Base-by-base conservation (phyloP, 805 yeast species). In the Candida sonorensis region DNA sequence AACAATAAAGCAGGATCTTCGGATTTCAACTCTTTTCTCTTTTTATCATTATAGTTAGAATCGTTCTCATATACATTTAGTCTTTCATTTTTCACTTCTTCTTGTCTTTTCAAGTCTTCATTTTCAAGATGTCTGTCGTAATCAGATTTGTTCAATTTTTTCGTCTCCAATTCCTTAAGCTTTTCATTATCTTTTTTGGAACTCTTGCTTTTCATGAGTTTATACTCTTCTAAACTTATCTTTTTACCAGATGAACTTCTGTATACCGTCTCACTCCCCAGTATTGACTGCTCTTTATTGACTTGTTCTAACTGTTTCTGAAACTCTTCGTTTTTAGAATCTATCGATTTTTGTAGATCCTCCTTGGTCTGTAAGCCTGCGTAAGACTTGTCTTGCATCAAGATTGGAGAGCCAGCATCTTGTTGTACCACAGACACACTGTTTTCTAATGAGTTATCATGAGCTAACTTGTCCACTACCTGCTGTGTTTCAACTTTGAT, bases 1-100 rank as follows among this genome's bases (percentile, higher is more conserved):
- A 77, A 79, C 10, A 63, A 46, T 2, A 66, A 51, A 17, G 81
- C 64, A 0, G 94, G 94, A 48, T 84, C 94, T 14, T 79, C 85
- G 21, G 64, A 64, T 10, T 50, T 46, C n/a, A 59, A 55, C 30
- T 52, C 50, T 5, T 38, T 33, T 33, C 55, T 59, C 41, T 57
- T 53, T 19, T 45, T 44, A 4, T 47, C 42, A 30, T 68, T 64
- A 23, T 62, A 47, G 21, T 57, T 64, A n/a, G 33, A 37, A 38
- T 69, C 72, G 31, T 64, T 55, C 25, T 60, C 62, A 31, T 56
- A 55, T 14, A 51, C 45, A 4, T 62, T 50, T 5, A 62, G 27
- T 9, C 42, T 43, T 18, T 51, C 48, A 4, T 38, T 32, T 13
- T 48, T 37, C 4, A 52, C 45, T 13, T 55, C 45, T 7, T 43